Evolutionary conservation across 108 stramenopile species (phyloP).

Genomic region (Tribonema minus): DNA sequence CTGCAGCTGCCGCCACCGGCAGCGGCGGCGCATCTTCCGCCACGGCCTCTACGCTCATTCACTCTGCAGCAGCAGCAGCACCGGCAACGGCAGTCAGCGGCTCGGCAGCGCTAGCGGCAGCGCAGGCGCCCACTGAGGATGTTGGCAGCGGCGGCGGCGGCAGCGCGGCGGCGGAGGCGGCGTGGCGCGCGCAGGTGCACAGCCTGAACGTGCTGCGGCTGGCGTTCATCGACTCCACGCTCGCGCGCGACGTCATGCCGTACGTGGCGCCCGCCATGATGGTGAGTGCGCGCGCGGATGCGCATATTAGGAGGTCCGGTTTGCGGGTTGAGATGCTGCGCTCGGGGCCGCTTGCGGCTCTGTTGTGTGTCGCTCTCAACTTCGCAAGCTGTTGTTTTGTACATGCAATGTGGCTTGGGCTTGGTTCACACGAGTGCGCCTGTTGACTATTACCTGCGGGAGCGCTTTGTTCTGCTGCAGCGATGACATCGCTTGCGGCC

Average conservation of each 20-base stretch:
- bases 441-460: too few species aligned
- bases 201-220: slow-evolving; percentile 48
- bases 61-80: too few species aligned
- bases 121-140: too few species aligned
- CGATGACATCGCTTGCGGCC: too few species aligned
- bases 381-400: background rate
- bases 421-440: too few species aligned
- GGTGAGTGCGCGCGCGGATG: background rate
- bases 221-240: slow-evolving; percentile 41
- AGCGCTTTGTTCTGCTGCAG: too few species aligned
- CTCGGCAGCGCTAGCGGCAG: too few species aligned
- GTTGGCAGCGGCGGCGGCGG: background rate
- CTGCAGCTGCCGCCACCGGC: background rate
- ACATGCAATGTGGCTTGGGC: background rate
- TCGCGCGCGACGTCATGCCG: slow-evolving; percentile 29
- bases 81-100: too few species aligned
- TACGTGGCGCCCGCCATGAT: slow-evolving; percentile 23
- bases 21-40: too few species aligned
- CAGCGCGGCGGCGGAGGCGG: background rate
- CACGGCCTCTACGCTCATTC: too few species aligned
- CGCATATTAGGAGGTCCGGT: background rate
- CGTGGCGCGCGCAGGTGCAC: slow-evolving; percentile 39
- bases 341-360: background rate
- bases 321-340: background rate
- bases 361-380: background rate